Evolutionary conservation across 495 filamentous ascomycete species (phyloP), one percentile per base, ranked within the genome.

Genomic region (Neurospora africana): DNA sequence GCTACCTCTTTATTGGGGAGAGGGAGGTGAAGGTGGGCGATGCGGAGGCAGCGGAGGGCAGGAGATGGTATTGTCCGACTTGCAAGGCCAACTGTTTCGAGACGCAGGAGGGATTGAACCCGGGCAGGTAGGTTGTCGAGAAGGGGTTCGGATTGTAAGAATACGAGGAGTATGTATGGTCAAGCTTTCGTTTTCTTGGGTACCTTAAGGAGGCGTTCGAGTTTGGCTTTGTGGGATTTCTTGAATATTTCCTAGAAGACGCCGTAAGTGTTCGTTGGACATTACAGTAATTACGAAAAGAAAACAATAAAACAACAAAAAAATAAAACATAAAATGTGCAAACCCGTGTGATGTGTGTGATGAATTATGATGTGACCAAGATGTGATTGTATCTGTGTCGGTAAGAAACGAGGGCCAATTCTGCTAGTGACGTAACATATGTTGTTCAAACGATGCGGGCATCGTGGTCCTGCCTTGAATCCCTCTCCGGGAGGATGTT

Each of bases 71-170:
- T 13, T 76, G 75, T 17, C 53, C 72, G 6, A 23, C 4, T 19
- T 76, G 75, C 30, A 36, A 69, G 35, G 75, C 41, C 0, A 76
- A 76, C 35, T 74, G 4, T 3, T 65, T 65, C 13, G 53, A 65
- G 53, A 19, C 13, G 11, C 27, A 65, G 53, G 53, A 35, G 30
- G 53, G 53, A 1, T 33, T 65, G 53, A 65, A 65, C 27, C 53
- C 53, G 13, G 30, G 53, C 0, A 17, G 53, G 53, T 65, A 65
- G 30, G 6, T 19, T 4, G 23, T 33, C 53, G 13, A 2, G 53
- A 27, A 7, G 11, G 15, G 13, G 27, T 9, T 21, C n/a, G 23
- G 13, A 27, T 9, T 53, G 44, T 47, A 23, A 11, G 21, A 27
- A 10, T 53, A 13, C 11, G 23, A 40, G 39, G 39, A 5, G 4